Conservation (phyloP, 257 asterid species). For the Vinca minor region DNA sequence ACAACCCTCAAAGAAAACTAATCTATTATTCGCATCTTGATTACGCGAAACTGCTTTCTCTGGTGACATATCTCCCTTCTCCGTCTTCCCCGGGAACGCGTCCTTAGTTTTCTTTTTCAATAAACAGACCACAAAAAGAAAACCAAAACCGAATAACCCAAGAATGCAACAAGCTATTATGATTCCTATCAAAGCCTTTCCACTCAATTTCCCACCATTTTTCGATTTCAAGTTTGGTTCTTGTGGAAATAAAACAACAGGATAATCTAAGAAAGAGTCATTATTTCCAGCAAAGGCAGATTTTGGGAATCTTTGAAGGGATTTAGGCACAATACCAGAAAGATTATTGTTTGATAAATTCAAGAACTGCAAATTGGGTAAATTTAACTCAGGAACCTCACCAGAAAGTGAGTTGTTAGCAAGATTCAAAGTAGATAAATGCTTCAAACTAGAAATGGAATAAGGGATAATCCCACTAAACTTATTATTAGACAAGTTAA, state of each 20-base stretch:
- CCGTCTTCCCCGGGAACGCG: constrained; percentile 53
- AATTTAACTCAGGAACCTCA: constrained; percentile 47
- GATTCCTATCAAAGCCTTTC: constrained; percentile 65
- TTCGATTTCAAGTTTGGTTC: constrained; percentile 34
- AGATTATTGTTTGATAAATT: constrained; percentile 68
- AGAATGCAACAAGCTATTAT: constrained; percentile 54
- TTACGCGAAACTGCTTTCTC: constrained; percentile 65
- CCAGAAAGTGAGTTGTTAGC: constrained; percentile 65
- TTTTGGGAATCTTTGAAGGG: constrained; percentile 72
- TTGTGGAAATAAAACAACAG: constrained; percentile 34
- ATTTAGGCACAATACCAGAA: constrained; percentile 67
- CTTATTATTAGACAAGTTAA: constrained; percentile 58
- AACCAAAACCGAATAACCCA: constrained; percentile 57
- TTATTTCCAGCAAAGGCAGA: constrained; percentile 54
- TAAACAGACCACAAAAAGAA: constrained; percentile 56
- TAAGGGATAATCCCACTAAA: constrained; percentile 60
- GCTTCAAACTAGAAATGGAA: constrained; percentile 48
- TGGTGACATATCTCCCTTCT: constrained; percentile 66
- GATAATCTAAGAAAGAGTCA: constrained; percentile 36
- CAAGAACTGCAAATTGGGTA: constrained; percentile 51
- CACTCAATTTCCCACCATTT: constrained; percentile 46
- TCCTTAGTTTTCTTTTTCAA: constrained; percentile 36
- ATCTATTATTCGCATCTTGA: constrained; percentile 60
- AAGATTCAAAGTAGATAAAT: constrained; percentile 54
- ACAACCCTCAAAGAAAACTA: constrained; percentile 88